Percentiles rank a stretch among this genome's conserved stretches.
Conservation (phyloP, 2,329 filamentous ascomycete genomes). For the Pseudogymnoascus sp. region DNA sequence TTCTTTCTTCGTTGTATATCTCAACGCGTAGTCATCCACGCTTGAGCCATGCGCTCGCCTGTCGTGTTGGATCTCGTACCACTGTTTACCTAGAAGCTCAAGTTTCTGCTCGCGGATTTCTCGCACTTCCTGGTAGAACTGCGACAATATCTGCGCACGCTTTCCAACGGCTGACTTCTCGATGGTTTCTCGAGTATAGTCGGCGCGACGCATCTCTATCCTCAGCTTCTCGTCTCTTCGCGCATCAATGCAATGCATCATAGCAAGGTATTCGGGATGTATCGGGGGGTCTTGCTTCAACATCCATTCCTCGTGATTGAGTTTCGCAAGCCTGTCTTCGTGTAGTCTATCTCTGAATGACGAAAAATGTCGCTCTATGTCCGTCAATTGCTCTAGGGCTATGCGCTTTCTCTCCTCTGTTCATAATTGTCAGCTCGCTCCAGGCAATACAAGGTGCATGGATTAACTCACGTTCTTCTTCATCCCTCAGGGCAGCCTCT, state of each 20-base stretch:
- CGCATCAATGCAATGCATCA: constrained; percentile 79
- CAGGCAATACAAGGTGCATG: not conserved
- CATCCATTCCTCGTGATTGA: constrained; percentile 63
- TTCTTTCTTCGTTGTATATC: constrained; percentile 67
- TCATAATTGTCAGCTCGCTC: constrained; percentile 22
- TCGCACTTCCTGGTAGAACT: constrained; percentile 80
- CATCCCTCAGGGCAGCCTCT: constrained; percentile 49
- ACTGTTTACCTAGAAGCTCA: constrained; percentile 75
- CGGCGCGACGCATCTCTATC: constrained; percentile 44
- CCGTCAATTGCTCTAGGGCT: constrained; percentile 69
- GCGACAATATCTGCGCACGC: constrained; percentile 76
- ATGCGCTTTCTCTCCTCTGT: constrained; percentile 69
- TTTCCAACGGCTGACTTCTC: constrained; percentile 70
- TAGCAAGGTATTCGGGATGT: constrained; percentile 86
- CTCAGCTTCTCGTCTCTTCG: constrained; percentile 72
- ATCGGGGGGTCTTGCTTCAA: constrained; percentile 52
- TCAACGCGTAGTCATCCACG: constrained; percentile 71
- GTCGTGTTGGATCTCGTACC: constrained; percentile 88
- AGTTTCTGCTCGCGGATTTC: constrained; percentile 74
- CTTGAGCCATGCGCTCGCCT: constrained; percentile 70
- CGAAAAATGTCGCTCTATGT: constrained; percentile 82
- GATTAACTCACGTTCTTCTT: constrained; percentile 51
- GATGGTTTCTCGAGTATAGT: constrained; percentile 63
- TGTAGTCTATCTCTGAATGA: constrained; percentile 82
- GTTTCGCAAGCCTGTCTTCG: constrained; percentile 74